phyloP scores from a whole-genome alignment of 352 stramenopile species.

The Globisporangium irregulare region DNA sequence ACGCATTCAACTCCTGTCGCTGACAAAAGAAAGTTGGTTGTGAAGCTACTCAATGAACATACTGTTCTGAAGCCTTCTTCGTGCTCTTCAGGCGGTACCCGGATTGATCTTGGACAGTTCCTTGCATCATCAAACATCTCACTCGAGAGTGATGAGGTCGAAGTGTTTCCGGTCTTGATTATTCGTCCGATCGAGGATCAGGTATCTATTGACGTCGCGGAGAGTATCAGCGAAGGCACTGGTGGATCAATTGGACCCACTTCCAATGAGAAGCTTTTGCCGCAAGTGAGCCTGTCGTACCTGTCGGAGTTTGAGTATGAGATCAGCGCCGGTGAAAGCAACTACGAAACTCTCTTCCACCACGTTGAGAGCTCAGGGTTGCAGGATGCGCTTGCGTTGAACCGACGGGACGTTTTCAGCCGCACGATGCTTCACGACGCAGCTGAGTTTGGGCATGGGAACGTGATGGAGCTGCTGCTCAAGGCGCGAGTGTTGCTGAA shows the following conservation, averaged over 20 bases:
- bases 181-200: constrained; percentile 42
- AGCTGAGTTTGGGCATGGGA: constrained; percentile 48
- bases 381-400: constrained; percentile 44
- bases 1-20: constrained; percentile 7
- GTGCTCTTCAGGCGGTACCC: constrained; percentile 18
- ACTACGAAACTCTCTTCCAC: constrained; percentile 54
- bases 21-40: constrained; percentile 26
- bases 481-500: constrained; percentile 45
- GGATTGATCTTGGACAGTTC: constrained; percentile 37
- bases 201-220: not conserved
- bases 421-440: constrained; percentile 65
- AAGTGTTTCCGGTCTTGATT: constrained; percentile 62
- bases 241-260: too few species aligned
- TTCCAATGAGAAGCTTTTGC: not conserved
- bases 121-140: constrained; percentile 44
- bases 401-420: constrained; percentile 46
- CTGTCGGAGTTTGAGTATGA: constrained; percentile 59
- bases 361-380: constrained; percentile 33
- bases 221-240: not conserved
- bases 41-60: constrained; percentile 39
- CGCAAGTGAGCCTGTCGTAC: constrained; percentile 33
- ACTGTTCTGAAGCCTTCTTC: constrained; percentile 35
- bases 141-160: constrained; percentile 53
- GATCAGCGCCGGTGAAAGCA: constrained; percentile 52
- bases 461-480: constrained; percentile 50